A percentile compares a stretch with the other conserved stretches of the same genome.
phyloP scores from a whole-genome alignment of 2,329 filamentous ascomycete genomes.

The Penicillium sp. region DNA sequence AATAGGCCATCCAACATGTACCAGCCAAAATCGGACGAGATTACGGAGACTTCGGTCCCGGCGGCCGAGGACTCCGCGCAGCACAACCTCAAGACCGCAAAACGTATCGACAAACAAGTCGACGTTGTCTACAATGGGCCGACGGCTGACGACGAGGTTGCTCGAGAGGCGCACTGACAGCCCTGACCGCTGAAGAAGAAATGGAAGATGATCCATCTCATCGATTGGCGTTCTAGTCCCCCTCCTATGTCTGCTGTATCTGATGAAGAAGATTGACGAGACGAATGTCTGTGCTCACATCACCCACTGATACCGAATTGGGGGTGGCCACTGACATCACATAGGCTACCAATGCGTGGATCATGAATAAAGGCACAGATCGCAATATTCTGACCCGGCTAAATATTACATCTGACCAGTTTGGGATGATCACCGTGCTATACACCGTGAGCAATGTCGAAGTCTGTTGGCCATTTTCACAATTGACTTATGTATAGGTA shows the following conservation, averaged over 20 bases:
- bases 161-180: neutral
- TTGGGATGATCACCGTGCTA: conserved; percentile 11
- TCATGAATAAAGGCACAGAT: conserved; percentile 11
- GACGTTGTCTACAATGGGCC: neutral
- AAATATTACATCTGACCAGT: conserved; percentile 13
- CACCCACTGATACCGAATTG: neutral
- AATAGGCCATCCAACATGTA: no score
- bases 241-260: conserved; percentile 11
- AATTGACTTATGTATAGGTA: neutral
- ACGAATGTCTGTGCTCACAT: conserved; percentile 4
- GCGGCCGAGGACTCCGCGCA: no score
- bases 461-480: neutral
- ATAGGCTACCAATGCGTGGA: neutral
- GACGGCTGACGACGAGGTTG: neutral
- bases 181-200: conserved; percentile 8
- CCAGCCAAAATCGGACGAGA: no score
- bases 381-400: conserved; percentile 10
- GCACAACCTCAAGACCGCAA: no score
- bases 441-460: conserved; percentile 7
- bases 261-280: conserved; percentile 11
- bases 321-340: no score
- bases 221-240: conserved; percentile 15
- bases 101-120: no score
- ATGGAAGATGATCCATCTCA: conserved; percentile 5
- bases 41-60: no score